A percentile compares a stretch with the other conserved stretches of the same genome.
Conservation (phyloP, 139 green algal species). For the Coelastrella sp. region DNA sequence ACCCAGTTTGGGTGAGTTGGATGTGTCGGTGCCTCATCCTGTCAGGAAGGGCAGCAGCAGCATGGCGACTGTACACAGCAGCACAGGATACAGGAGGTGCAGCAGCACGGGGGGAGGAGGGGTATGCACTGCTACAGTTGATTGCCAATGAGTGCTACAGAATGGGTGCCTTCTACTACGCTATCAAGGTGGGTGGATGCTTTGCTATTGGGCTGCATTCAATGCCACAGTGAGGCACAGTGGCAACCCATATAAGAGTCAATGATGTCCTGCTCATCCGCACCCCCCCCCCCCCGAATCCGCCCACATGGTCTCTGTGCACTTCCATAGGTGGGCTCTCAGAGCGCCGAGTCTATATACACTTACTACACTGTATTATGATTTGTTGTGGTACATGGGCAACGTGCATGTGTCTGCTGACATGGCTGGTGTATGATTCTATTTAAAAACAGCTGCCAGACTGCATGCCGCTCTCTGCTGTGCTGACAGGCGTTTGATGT, state of each 20-base stretch:
- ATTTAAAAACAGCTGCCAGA: not conserved
- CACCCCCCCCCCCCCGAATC: too few relatives aligned
- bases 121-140: slow-evolving; percentile 65
- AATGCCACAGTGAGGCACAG: not conserved
- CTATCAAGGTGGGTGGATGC: slow-evolving; percentile 58
- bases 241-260: too few relatives aligned
- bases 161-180: slow-evolving; percentile 83
- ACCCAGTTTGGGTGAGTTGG: slow-evolving; percentile 76
- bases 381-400: not conserved
- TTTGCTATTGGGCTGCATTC: too few relatives aligned
- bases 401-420: not conserved
- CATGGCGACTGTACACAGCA: slow-evolving; percentile 85
- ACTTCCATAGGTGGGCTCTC: too few relatives aligned
- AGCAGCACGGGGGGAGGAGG: slow-evolving; percentile 23
- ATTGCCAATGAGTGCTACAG: slow-evolving; percentile 89
- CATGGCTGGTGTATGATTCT: not conserved
- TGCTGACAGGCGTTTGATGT: slow-evolving; percentile 78
- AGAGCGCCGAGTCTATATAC: too few relatives aligned
- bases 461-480: not conserved
- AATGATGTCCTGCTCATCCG: too few relatives aligned
- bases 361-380: not conserved
- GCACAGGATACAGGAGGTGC: not conserved
- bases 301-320: too few relatives aligned
- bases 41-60: slow-evolving; percentile 68
- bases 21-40: slow-evolving; percentile 83